Conservation (phyloP, 768 basidiomycete genomes). For the Guyanaporus albipodus region DNA sequence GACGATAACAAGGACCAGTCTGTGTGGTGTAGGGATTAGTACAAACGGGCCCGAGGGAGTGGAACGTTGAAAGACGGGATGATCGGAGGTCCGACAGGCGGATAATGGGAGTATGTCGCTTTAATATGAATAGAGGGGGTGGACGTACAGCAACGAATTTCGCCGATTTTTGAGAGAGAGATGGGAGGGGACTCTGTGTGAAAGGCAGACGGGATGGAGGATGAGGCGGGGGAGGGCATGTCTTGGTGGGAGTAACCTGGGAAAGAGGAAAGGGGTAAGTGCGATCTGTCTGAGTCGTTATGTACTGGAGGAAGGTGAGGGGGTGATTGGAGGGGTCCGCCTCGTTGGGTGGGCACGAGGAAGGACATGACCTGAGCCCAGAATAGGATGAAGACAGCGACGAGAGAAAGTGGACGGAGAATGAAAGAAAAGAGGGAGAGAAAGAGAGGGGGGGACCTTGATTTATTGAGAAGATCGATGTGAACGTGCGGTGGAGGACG, state of each 20-base stretch:
- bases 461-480: too few relatives aligned
- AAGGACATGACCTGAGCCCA: constrained; percentile 31
- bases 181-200: constrained; percentile 35
- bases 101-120: constrained; percentile 1
- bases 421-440: constrained; percentile 15
- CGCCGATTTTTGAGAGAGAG: constrained; percentile 54
- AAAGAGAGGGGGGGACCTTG: not conserved
- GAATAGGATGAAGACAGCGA: constrained; percentile 15
- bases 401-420: constrained; percentile 20
- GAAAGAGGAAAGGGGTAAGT: constrained; percentile 38
- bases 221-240: constrained; percentile 28
- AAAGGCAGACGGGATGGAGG: constrained; percentile 25
- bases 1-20: constrained; percentile 82
- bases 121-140: constrained; percentile 8
- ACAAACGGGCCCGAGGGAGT: constrained; percentile 12
- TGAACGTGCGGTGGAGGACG: too few relatives aligned
- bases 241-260: constrained; percentile 33
- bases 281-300: constrained; percentile 33
- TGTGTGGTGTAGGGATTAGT: constrained; percentile 31
- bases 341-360: constrained; percentile 35
- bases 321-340: constrained; percentile 25
- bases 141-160: constrained; percentile 74
- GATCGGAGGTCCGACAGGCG: constrained; percentile 24
- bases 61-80: constrained; percentile 10
- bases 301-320: constrained; percentile 28